Percentiles rank a stretch among this genome's conserved stretches.
Conservation (phyloP, 2,329 filamentous ascomycete species). For the Claviceps monticola region DNA sequence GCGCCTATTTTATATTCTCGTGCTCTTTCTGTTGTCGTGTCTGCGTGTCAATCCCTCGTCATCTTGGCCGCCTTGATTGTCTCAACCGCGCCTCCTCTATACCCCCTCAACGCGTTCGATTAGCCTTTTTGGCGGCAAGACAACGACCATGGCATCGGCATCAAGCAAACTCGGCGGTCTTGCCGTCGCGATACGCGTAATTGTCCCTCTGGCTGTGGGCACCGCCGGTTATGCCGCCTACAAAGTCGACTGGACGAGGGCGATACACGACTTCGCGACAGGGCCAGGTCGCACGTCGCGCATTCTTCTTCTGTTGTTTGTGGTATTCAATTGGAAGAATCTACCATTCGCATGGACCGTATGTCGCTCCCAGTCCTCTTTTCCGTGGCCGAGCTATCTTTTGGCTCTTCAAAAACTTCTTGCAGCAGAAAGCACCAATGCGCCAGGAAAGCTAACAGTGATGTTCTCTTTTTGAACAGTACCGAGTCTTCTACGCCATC, state of each 20-base stretch:
- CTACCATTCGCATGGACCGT: slow-evolving; percentile 66
- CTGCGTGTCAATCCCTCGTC: too few relatives aligned
- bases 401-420: not conserved
- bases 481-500: slow-evolving; percentile 45
- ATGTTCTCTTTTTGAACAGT: slow-evolving; percentile 22
- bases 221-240: slow-evolving; percentile 33
- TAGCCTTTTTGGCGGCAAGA: not conserved
- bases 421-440: too few relatives aligned
- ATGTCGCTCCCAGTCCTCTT: slow-evolving; percentile 17
- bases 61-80: not conserved
- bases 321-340: slow-evolving; percentile 57
- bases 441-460: too few relatives aligned
- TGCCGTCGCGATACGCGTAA: slow-evolving; percentile 22
- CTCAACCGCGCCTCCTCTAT: not conserved
- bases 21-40: too few relatives aligned
- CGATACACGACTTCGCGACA: slow-evolving; percentile 32
- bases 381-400: not conserved
- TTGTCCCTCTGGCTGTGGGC: slow-evolving; percentile 28
- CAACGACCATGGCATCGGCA: slow-evolving; percentile 17
- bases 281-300: slow-evolving; percentile 40
- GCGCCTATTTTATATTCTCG: too few relatives aligned
- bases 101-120: not conserved
- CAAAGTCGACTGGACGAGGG: slow-evolving; percentile 26
- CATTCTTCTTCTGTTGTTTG: slow-evolving; percentile 39
- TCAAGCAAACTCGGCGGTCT: slow-evolving; percentile 19